Evolutionary conservation across 2,329 filamentous ascomycete genomes (phyloP), one percentile per base, ranked within the genome.

Genomic region (Xylariales sp.): DNA sequence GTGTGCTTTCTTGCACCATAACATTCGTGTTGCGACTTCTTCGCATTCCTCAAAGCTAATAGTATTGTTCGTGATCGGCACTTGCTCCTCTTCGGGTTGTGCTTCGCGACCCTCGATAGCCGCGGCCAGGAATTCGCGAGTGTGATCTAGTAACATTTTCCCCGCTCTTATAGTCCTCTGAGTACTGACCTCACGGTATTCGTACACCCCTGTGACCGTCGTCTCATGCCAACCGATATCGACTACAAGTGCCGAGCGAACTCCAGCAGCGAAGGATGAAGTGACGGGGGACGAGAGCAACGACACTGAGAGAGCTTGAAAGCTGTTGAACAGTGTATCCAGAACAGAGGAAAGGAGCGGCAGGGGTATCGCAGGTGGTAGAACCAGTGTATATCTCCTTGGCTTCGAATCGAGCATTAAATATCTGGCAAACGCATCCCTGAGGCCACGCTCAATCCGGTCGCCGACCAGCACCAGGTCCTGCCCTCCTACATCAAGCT

Each of bases 141-240:
- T 81, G 40, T 82, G 76, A 49, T 83, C 72, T 29, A 84, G 75
- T 15, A 97, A 65, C 40, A 76, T 60, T 53, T 82, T 90, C 42
- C 84, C 88, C 23, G 80, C 89, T 47, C 93, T 74, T 12, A 87
- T 71, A 27, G 78, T 91, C 38, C 87, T 75, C 40, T 72, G 77
- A 38, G 78, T 79, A 13, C 74, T 70, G 2, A 95, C 78, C 57
- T 95, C 89, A 38, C 87, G 82, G 58, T 89, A 95, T 62, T 98
- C 93, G 55, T 90, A 97, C 6, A 97, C 74, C 5, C 83, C 85
- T 1, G 88, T 95, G 16, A 94, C 78, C 1, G 83, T 76, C 0
- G 90, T 95, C 61, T 97, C 93, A 29, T 81, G 75, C 93, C 93
- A 98, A 29, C 91, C 93, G 43, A 98, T 74, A 54, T 98, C 89